Conservation (phyloP, 176 grass and related monocot species). For the Carex kokanica region DNA sequence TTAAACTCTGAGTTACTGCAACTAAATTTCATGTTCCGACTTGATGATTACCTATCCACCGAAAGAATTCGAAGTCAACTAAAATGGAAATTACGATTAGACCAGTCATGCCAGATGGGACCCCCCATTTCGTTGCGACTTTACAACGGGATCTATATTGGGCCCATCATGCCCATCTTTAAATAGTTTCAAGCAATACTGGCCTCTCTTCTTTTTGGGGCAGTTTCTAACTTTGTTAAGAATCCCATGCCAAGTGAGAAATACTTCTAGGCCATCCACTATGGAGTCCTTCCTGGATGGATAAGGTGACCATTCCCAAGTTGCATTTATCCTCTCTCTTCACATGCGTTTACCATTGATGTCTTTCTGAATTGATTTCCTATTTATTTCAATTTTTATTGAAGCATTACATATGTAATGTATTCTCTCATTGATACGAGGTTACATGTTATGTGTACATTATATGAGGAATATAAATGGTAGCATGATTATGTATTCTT, state of each 20-base stretch:
- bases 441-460: background rate
- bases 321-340: background rate
- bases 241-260: background rate
- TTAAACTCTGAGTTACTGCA: background rate
- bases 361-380: background rate
- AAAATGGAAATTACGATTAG: background rate
- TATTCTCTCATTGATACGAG: background rate
- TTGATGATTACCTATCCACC: slow-evolving; percentile 8
- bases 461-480: background rate
- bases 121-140: background rate
- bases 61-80: slow-evolving; percentile 18
- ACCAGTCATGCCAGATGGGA: background rate
- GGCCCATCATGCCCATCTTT: background rate
- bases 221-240: background rate
- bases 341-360: background rate
- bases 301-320: background rate
- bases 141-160: background rate
- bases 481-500: no score
- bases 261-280: background rate
- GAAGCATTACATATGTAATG: background rate
- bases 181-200: background rate
- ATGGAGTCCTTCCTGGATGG: background rate
- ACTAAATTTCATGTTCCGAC: background rate
- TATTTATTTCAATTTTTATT: background rate
- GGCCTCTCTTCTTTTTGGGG: background rate